These are phyloP conservation scores for Heritiera fomes DNA, from an alignment of 345 rosid genomes.

Conservation along the genomic window DNA sequence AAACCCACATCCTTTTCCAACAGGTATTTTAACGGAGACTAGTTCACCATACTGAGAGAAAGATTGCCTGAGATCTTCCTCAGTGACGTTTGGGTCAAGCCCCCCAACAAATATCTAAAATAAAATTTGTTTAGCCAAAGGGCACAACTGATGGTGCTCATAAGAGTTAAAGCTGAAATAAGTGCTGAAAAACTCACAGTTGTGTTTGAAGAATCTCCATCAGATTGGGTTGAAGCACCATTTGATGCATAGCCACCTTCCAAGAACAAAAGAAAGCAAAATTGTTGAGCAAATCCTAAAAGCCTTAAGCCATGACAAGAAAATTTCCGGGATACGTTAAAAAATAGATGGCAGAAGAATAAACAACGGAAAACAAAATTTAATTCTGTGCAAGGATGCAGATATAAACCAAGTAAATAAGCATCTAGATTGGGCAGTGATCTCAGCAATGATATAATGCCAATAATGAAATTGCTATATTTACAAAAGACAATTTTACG, in stretches of 20 bases:
- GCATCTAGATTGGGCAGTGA: conserved; percentile 1
- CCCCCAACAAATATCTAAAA: conserved; percentile 96
- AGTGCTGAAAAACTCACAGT: conserved; percentile 55
- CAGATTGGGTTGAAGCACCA: conserved; percentile 60
- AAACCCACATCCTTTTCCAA: conserved; percentile 93
- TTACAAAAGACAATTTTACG: background rate
- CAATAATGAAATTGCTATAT: background rate
- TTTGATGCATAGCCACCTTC: conserved; percentile 70
- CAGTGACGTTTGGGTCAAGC: conserved; percentile 82
- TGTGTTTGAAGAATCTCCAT: conserved; percentile 74
- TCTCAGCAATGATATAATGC: background rate
- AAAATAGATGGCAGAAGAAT: conserved; percentile 7
- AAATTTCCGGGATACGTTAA: background rate
- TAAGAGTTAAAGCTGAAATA: conserved; percentile 22
- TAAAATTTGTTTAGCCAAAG: conserved; percentile 30
- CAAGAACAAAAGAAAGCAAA: background rate
- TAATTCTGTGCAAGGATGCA: background rate
- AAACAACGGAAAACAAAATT: background rate
- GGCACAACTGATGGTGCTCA: conserved; percentile 7
- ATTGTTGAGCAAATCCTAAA: background rate
- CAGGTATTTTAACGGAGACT: conserved; percentile 85
- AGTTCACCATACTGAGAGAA: conserved; percentile 82
- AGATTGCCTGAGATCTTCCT: conserved; percentile 83
- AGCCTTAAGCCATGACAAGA: background rate
- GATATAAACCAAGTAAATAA: background rate